These are phyloP conservation scores for Carpinus viminea DNA, from an alignment of 306 rosid species.

Conservation along the genomic window DNA sequence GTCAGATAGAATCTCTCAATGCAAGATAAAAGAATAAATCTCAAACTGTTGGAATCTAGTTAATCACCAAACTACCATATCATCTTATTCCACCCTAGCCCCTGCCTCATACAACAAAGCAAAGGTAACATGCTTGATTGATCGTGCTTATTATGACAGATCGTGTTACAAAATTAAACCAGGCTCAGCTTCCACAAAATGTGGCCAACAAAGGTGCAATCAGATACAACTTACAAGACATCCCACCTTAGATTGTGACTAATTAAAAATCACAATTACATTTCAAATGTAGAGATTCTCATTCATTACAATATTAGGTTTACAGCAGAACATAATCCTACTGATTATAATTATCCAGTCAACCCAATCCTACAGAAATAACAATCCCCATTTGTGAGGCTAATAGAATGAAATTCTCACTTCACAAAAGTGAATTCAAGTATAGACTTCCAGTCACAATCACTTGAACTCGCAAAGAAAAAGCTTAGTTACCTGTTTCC, in stretches of 20 bases:
- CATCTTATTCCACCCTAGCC: too few species aligned
- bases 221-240: neutral
- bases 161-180: neutral
- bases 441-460: neutral
- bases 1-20: too few species aligned
- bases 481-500: conserved; percentile 83
- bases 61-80: too few species aligned
- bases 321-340: neutral
- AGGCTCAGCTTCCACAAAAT: neutral
- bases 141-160: neutral
- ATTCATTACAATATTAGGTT: too few species aligned
- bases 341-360: neutral
- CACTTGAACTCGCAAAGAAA: conserved; percentile 17
- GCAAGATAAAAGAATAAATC: too few species aligned
- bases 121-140: neutral
- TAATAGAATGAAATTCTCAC: neutral
- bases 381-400: neutral
- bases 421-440: neutral
- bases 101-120: neutral
- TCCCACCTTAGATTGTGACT: neutral
- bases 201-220: neutral
- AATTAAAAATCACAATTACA: too few species aligned
- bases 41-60: too few species aligned
- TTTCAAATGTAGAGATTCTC: too few species aligned
- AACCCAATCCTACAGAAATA: neutral